Conservation (phyloP, 257 asterid species). For the Penstemon davidsonii region DNA sequence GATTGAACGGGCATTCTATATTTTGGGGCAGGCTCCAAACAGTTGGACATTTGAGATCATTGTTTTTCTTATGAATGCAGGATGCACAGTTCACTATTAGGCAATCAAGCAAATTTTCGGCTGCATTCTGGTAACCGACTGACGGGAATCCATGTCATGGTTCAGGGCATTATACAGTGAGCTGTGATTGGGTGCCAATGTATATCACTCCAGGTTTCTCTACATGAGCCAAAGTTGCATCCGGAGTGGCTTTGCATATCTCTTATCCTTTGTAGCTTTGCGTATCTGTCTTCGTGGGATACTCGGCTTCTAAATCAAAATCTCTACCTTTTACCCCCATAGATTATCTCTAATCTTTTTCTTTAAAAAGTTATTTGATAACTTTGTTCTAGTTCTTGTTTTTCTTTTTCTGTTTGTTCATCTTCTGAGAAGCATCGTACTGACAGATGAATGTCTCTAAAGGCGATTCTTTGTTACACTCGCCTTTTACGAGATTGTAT, state of each 20-base stretch:
- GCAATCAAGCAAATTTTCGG: conserved; percentile 64
- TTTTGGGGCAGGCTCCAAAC: not conserved
- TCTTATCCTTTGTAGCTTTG: conserved; percentile 68
- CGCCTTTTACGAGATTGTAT: too few species aligned
- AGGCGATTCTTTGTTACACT: too few species aligned
- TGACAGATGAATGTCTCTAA: too few species aligned
- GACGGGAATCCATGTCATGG: conserved; percentile 83
- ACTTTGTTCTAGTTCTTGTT: too few species aligned
- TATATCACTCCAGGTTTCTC: conserved; percentile 51
- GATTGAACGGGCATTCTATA: too few species aligned
- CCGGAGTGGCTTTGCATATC: conserved; percentile 62
- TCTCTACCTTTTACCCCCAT: conserved; percentile 54
- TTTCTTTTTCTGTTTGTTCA: too few species aligned
- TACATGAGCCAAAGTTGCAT: conserved; percentile 32
- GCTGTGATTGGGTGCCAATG: conserved; percentile 74
- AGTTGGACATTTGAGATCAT: not conserved
- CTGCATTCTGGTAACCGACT: conserved; percentile 71
- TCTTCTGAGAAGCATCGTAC: too few species aligned
- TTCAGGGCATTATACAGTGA: conserved; percentile 62
- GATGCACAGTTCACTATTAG: conserved; percentile 78
- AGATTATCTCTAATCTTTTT: conserved; percentile 38
- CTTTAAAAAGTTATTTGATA: too few species aligned
- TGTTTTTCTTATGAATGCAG: conserved; percentile 34
- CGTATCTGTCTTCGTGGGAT: conserved; percentile 60
- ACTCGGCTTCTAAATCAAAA: conserved; percentile 52